Base-by-base conservation (phyloP, 352 stramenopile genomes). In the Globisporangium cederbergense region DNA sequence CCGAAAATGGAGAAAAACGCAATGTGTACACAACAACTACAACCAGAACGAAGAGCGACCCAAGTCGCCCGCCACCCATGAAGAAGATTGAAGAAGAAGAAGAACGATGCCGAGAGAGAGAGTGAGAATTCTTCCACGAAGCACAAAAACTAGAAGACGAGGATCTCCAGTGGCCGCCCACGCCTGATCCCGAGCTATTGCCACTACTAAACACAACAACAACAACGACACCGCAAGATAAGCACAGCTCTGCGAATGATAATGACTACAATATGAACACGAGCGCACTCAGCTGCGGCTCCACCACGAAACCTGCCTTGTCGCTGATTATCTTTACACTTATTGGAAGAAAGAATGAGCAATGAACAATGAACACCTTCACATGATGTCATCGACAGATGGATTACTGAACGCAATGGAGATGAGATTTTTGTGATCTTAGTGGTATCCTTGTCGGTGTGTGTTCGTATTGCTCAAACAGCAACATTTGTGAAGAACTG, bases 81-180 rank as follows among this genome's bases (percentile, higher is more conserved):
- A 58, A 40, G 50, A 58, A 13, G 43, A 53, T 43, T n/a, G 30
- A 65, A n/a, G 25, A 58, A 45, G 60, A 59, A n/a, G 50, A 51
- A 28, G 46, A 58, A n/a, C 9, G 25, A 53, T 42, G 47, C 50
- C 50, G 43, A 46, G 25, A 45, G 59, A 52, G 20, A 45, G 59
- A 58, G 42, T 45, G 20, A n/a, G 18, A 8, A 42, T 55, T 46
- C 42, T 46, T 34, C 50, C 38, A 22, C 50, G 60, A 60, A 55
- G 51, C 65, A 49, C 67, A 45, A 68, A 71, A 62, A 71, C 25
- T 65, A 71, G 65, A 71, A 71, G 60, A 66, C 34, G 61, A 66
- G 42, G 61, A 66, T 53, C 40, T 25, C 22, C 22, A 43, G 60
- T 51, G 60, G 52, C 57, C 57, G 57, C 22, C 57, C 57, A 55